These are phyloP conservation scores for Populus trichocarpa DNA, from an alignment of 441 rosid species.

Conservation along the genomic window DNA sequence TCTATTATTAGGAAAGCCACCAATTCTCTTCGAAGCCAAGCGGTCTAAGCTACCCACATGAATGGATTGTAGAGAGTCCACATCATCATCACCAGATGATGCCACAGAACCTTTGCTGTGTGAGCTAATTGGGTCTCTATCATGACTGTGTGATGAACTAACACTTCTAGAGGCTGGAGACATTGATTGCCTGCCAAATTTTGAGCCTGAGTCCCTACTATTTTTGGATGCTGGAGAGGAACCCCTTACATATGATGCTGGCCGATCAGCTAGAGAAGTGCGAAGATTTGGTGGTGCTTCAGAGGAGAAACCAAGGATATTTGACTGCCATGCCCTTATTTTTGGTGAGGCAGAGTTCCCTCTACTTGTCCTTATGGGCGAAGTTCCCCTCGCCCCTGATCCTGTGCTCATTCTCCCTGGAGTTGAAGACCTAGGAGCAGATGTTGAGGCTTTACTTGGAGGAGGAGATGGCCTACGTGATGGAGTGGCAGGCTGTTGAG, in stretches of 20 bases:
- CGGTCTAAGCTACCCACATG: slow-evolving; percentile 51
- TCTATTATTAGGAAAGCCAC: slow-evolving; percentile 59
- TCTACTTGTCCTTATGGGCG: slow-evolving; percentile 65
- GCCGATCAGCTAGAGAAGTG: slow-evolving; percentile 93
- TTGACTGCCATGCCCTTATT: slow-evolving; percentile 87
- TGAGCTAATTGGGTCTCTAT: slow-evolving; percentile 77
- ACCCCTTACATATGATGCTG: slow-evolving; percentile 89
- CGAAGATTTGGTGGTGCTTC: slow-evolving; percentile 99
- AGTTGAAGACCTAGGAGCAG: slow-evolving; percentile 69
- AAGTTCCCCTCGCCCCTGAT: slow-evolving; percentile 70
- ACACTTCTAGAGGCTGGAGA: slow-evolving; percentile 95
- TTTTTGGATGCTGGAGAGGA: slow-evolving; percentile 96
- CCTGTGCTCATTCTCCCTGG: slow-evolving; percentile 71
- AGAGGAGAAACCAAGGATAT: slow-evolving; percentile 88
- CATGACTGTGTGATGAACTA: slow-evolving; percentile 84
- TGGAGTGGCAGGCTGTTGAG: slow-evolving; percentile 57
- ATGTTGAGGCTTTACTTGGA: slow-evolving; percentile 55
- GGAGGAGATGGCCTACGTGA: slow-evolving; percentile 76
- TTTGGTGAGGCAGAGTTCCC: slow-evolving; percentile 95
- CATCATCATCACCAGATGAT: slow-evolving; percentile 93
- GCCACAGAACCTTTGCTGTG: slow-evolving; percentile 89
- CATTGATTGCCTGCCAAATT: slow-evolving; percentile 77
- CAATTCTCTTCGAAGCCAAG: slow-evolving; percentile 50
- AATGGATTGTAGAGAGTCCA: slow-evolving; percentile 64
- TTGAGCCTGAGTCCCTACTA: slow-evolving; percentile 59